These are phyloP conservation scores for Calocybe gangraenosa DNA, from an alignment of 768 basidiomycete genomes.

Conservation along the genomic window DNA sequence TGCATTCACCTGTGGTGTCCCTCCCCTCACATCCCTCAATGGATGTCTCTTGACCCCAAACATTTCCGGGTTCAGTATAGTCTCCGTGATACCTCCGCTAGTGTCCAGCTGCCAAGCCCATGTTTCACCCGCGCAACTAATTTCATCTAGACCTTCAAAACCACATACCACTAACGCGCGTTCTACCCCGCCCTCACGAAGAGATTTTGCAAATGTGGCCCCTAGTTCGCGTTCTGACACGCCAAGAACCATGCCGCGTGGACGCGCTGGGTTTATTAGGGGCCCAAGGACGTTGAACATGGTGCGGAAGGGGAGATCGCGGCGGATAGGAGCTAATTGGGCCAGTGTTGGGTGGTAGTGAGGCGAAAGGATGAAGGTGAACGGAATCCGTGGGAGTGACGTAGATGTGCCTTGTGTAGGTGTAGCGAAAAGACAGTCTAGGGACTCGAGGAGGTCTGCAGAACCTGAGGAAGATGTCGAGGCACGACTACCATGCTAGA, in stretches of 20 bases:
- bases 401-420: constrained; percentile 57
- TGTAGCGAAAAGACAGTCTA: constrained; percentile 72
- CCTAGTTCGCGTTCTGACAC: constrained; percentile 83
- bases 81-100: constrained; percentile 60
- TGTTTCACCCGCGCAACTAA: constrained; percentile 90
- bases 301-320: constrained; percentile 87
- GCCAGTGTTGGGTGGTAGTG: constrained; percentile 91
- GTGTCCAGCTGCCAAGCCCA: constrained; percentile 74
- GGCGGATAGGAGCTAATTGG: constrained; percentile 77
- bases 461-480: constrained; percentile 96
- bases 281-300: constrained; percentile 96
- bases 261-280: constrained; percentile 85
- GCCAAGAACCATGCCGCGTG: constrained; percentile 87
- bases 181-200: constrained; percentile 71
- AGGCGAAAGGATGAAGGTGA: constrained; percentile 91
- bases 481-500: constrained; percentile 84
- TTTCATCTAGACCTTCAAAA: constrained; percentile 87
- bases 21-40: constrained; percentile 65
- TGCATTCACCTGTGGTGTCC: constrained; percentile 77
- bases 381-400: constrained; percentile 65
- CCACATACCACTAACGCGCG: constrained; percentile 94
- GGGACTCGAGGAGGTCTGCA: constrained; percentile 84
- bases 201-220: constrained; percentile 69
- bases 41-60: constrained; percentile 79
- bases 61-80: constrained; percentile 58